Evolutionary conservation across 495 filamentous ascomycete species (phyloP).

Genomic region (Letharia lupina): DNA sequence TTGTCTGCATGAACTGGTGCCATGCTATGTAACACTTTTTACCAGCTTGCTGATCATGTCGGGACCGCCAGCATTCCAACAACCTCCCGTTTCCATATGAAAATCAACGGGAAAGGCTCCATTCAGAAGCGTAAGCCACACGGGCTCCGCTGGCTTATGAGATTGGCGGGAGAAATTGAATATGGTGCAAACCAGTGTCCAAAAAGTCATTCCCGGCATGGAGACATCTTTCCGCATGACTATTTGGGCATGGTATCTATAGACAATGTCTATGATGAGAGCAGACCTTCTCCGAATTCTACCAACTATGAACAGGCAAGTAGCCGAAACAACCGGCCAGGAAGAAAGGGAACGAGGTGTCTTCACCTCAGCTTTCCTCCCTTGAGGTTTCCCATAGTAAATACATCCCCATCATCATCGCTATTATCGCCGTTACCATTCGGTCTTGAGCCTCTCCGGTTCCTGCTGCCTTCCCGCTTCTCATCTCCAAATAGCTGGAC

Average conservation of each 20-base stretch:
- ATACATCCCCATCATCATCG: conserved; percentile 34
- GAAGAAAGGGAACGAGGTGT: neutral
- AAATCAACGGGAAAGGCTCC: neutral
- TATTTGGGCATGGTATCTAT: neutral
- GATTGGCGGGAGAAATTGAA: neutral
- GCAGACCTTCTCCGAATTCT: neutral
- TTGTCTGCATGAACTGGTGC: neutral
- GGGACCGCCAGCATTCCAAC: neutral
- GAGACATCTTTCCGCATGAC: neutral
- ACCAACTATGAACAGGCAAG: neutral
- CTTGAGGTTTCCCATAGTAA: conserved; percentile 31
- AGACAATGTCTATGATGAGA: neutral
- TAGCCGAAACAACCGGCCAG: neutral
- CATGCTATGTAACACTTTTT: too few relatives aligned
- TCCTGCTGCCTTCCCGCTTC: conserved; percentile 14
- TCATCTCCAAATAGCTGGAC: conserved; percentile 33
- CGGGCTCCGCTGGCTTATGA: neutral
- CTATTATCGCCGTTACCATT: conserved; percentile 28
- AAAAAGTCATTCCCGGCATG: neutral
- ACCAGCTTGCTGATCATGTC: neutral
- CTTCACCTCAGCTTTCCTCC: conserved; percentile 3
- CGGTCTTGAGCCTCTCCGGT: neutral
- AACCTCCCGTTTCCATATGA: neutral
- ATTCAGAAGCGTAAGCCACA: neutral
- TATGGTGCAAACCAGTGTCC: neutral